A percentile compares a stretch with the other conserved stretches of the same genome.
Evolutionary conservation across 2,329 filamentous ascomycete genomes (phyloP).

Genomic region (Talaromyces sp.): DNA sequence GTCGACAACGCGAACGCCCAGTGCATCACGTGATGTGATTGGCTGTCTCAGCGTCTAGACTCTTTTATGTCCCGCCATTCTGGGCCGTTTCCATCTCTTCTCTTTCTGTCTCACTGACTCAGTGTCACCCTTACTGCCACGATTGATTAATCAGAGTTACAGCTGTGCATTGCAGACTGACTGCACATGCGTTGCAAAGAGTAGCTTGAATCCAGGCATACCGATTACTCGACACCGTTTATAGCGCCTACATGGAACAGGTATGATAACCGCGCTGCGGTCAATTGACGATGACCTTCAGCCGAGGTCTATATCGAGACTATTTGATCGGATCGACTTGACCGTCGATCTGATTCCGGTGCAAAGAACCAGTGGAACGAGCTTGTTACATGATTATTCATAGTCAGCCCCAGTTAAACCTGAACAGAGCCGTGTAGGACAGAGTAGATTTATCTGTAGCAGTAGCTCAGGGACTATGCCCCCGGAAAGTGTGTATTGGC

Average conservation of each 20-base stretch:
- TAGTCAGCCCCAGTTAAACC: neutral
- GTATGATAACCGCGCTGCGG: neutral
- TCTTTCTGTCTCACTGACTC: neutral
- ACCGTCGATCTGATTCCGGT: neutral
- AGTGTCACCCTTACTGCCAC: neutral
- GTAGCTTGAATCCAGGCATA: neutral
- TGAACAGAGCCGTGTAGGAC: neutral
- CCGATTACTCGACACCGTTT: neutral
- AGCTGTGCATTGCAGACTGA: neutral
- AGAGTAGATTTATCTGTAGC: too few relatives aligned
- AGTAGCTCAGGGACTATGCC: neutral
- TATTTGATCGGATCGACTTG: neutral
- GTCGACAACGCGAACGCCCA: neutral
- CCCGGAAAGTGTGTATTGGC: neutral
- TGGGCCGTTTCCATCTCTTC: neutral
- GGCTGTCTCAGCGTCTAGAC: too few relatives aligned
- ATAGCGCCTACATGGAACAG: neutral
- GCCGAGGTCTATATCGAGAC: neutral
- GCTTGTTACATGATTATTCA: neutral
- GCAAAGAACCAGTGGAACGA: neutral
- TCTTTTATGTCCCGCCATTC: neutral
- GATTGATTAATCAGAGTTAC: neutral
- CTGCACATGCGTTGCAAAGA: neutral
- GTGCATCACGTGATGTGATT: conserved; percentile 6
- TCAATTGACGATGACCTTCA: neutral